Base-by-base conservation (phyloP, 257 asterid species). In the Salvia miltiorrhiza region DNA sequence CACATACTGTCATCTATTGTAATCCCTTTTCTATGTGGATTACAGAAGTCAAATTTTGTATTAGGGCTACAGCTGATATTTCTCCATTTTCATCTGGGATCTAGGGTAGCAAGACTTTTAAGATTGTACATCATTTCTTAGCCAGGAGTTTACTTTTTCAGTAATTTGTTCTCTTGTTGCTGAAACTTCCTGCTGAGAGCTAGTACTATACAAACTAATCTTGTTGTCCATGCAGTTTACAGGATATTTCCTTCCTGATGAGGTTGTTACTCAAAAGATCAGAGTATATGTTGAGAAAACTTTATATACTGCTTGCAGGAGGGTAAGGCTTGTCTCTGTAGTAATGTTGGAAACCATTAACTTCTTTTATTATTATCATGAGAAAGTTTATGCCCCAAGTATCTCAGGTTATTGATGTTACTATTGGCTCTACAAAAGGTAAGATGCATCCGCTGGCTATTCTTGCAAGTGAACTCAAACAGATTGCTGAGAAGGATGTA, bases 401-500 rank as follows among this genome's bases (percentile, higher is more conserved):
- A 59, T 78, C 70, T 60, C 91, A 93, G 99, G 95, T 78, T 40
- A 70, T 73, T 63, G 86, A 74, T 68, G 75, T 72, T 35, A 64
- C 79, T 78, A 48, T 49, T 59, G 95, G 86, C 68, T 75, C 85
- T 76, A 75, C 52, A 21, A 73, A 69, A 62, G 84, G 83, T 62
- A 80, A 62, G 77, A 67, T 39, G 48, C 96, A 87, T 81, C 94
- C 92, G 17, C 81, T 93, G 79, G 90, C 89, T 75, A 65, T 73
- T 47, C 88, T 93, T 79, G 99, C 99, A 43, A 82, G 77, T 80
- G 93, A 88, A 74, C 80, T 93, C 44, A 83, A 74, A 80, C 72
- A 75, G 62, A 83, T 88, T 74, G 88, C 92, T 70, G 93, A 93
- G 77, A 81, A 77, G 79, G 96, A 89, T 81, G 71, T 87, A 69